A percentile compares a stretch with the other conserved stretches of the same genome.
These are phyloP conservation scores for Penicillium frequentans DNA, from an alignment of 2,329 filamentous ascomycete species.

Conservation along the genomic window DNA sequence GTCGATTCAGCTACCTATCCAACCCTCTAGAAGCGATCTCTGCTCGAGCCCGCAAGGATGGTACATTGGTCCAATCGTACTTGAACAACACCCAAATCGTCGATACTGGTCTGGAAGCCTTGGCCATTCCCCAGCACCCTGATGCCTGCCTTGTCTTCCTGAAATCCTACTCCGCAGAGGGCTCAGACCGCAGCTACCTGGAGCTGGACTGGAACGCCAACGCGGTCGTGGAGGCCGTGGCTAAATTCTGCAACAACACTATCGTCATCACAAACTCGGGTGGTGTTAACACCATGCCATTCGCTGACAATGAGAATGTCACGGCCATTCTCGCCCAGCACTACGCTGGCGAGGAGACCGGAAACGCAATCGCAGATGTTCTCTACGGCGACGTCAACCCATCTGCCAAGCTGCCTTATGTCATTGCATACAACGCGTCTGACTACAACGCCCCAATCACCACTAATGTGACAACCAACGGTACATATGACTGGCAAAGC, in stretches of 20 bases:
- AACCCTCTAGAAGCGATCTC: constrained; percentile 50
- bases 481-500: constrained; percentile 42
- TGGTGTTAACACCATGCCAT: constrained; percentile 59
- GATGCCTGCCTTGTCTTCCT: constrained; percentile 37
- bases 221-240: constrained; percentile 54
- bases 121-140: constrained; percentile 7
- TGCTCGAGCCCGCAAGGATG: constrained; percentile 66
- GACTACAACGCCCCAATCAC: constrained; percentile 48
- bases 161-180: constrained; percentile 44
- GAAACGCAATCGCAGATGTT: constrained; percentile 48
- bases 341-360: constrained; percentile 58
- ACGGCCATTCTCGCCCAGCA: constrained; percentile 67
- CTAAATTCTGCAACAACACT: constrained; percentile 60
- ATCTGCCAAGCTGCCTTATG: constrained; percentile 63
- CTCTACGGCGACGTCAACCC: constrained; percentile 47
- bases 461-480: constrained; percentile 5
- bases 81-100: constrained; percentile 13
- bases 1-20: constrained; percentile 7
- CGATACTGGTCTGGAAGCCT: constrained; percentile 45
- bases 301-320: constrained; percentile 64
- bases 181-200: constrained; percentile 51
- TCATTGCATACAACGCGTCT: constrained; percentile 54
- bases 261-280: constrained; percentile 67
- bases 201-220: constrained; percentile 49
- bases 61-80: constrained; percentile 62